These are phyloP conservation scores for Fraxinus baroniana DNA, from an alignment of 305 asterid genomes.

Conservation along the genomic window DNA sequence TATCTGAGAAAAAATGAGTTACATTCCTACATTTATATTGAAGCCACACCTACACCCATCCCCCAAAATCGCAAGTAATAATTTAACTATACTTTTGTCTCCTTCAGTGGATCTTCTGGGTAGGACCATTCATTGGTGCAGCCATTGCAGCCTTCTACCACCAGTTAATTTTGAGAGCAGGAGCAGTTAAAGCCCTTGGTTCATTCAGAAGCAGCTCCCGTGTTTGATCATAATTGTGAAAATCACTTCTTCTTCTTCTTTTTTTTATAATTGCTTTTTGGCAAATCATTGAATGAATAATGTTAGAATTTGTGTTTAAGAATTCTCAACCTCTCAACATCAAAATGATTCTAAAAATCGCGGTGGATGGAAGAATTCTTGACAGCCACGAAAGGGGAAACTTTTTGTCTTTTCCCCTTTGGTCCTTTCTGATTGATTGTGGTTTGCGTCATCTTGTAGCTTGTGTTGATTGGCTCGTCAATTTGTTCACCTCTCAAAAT, in stretches of 20 bases:
- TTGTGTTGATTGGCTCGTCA: background rate
- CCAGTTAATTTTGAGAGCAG: conserved; percentile 69
- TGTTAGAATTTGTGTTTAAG: background rate
- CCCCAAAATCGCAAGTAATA: too few relatives aligned
- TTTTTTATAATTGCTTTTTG: background rate
- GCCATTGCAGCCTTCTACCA: conserved; percentile 79
- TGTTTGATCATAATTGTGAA: conserved; percentile 15
- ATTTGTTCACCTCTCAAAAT: too few relatives aligned
- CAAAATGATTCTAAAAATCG: background rate
- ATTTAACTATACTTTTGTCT: background rate
- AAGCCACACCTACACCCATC: background rate
- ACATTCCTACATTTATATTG: too few relatives aligned
- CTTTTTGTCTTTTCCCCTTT: background rate
- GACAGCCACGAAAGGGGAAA: background rate
- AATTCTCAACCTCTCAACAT: background rate
- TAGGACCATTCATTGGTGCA: conserved; percentile 76
- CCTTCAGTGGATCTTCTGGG: conserved; percentile 85
- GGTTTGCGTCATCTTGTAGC: background rate
- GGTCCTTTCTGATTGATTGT: too few relatives aligned
- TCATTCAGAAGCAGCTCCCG: conserved; percentile 60
- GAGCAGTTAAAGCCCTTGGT: conserved; percentile 62
- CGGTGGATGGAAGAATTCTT: background rate
- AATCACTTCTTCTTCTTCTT: too few relatives aligned
- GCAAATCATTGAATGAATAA: background rate
- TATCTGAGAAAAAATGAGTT: background rate